Percentiles rank a stretch among this genome's conserved stretches.
phyloP scores from a whole-genome alignment of 768 basidiomycete species.

The Boletus insuetus region DNA sequence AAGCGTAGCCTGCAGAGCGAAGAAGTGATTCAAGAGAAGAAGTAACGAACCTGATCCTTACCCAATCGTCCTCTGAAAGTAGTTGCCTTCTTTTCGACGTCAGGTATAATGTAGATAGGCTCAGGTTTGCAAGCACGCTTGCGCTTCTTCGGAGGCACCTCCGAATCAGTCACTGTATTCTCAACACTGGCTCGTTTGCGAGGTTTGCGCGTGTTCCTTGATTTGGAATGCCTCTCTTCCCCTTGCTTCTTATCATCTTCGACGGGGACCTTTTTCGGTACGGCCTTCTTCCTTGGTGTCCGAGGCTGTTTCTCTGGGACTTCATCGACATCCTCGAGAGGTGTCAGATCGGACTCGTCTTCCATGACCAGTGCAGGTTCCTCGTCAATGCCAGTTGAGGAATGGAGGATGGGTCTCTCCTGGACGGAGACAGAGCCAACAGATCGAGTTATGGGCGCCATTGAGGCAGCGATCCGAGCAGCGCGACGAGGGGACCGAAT shows the following conservation, averaged over 20 bases:
- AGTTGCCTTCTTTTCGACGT: slow-evolving; percentile 63
- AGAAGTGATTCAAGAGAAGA: not conserved
- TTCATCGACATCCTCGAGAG: slow-evolving; percentile 9
- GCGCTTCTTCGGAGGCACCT: slow-evolving; percentile 25
- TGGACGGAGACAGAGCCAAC: not conserved
- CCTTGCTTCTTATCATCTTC: not conserved
- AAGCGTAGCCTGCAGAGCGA: slow-evolving; percentile 60
- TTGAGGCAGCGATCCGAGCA: not conserved
- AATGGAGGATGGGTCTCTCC: not conserved
- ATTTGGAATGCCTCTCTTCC: not conserved
- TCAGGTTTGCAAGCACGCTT: slow-evolving; percentile 38
- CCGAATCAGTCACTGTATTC: not conserved
- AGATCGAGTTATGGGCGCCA: not conserved
- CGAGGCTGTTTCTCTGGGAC: not conserved
- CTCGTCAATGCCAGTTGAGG: not conserved
- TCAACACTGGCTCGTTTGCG: slow-evolving; percentile 11
- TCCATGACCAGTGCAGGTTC: not conserved
- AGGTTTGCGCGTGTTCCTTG: slow-evolving; percentile 2
- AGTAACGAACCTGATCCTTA: slow-evolving; percentile 15
- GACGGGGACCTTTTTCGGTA: not conserved
- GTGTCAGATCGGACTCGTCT: slow-evolving; percentile 16
- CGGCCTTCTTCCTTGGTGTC: not conserved
- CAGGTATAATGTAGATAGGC: slow-evolving; percentile 66
- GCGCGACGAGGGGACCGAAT: too few species aligned
- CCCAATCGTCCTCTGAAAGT: slow-evolving; percentile 68